A percentile compares a stretch with the other conserved stretches of the same genome.
Conservation (phyloP, 495 filamentous ascomycete genomes). For the Pyrenopolyporus hunteri region DNA sequence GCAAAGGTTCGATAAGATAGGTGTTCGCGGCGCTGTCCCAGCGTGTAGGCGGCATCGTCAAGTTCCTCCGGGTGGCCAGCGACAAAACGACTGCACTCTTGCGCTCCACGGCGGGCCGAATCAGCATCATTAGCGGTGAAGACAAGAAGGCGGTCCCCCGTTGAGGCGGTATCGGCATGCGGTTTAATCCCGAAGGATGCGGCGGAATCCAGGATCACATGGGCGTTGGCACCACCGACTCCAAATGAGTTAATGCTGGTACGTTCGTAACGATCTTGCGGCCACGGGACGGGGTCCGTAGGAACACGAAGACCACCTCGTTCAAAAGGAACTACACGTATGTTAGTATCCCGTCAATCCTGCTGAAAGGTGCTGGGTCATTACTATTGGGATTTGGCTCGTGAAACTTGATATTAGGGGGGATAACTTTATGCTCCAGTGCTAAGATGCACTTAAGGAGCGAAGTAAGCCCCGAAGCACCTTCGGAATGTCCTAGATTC, state of each 20-base stretch:
- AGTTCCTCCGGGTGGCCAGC: constrained; percentile 13
- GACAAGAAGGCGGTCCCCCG: constrained; percentile 38
- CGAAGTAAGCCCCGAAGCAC: constrained; percentile 54
- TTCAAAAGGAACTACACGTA: constrained; percentile 39
- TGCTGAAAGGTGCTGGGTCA: too few species aligned
- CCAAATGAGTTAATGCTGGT: constrained; percentile 43
- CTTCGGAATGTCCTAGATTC: constrained; percentile 59
- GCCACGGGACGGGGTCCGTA: constrained; percentile 40
- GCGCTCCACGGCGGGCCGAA: too few species aligned
- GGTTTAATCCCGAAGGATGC: neutral
- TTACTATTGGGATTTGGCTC: constrained; percentile 53
- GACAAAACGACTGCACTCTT: too few species aligned
- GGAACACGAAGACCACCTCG: constrained; percentile 42
- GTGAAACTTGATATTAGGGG: constrained; percentile 51
- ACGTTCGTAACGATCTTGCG: constrained; percentile 22
- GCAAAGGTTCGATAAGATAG: constrained; percentile 29
- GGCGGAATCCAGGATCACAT: constrained; percentile 52
- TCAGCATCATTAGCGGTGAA: constrained; percentile 23
- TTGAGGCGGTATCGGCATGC: constrained; percentile 50
- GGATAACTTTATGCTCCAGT: constrained; percentile 54
- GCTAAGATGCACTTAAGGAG: constrained; percentile 55
- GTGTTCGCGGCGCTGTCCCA: constrained; percentile 29
- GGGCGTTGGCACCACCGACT: constrained; percentile 59
- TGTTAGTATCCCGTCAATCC: too few species aligned
- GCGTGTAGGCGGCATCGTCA: constrained; percentile 31